Percentiles rank a stretch among this genome's conserved stretches.
These are phyloP conservation scores for Luvunga scandens DNA, from an alignment of 345 rosid genomes.

Conservation along the genomic window DNA sequence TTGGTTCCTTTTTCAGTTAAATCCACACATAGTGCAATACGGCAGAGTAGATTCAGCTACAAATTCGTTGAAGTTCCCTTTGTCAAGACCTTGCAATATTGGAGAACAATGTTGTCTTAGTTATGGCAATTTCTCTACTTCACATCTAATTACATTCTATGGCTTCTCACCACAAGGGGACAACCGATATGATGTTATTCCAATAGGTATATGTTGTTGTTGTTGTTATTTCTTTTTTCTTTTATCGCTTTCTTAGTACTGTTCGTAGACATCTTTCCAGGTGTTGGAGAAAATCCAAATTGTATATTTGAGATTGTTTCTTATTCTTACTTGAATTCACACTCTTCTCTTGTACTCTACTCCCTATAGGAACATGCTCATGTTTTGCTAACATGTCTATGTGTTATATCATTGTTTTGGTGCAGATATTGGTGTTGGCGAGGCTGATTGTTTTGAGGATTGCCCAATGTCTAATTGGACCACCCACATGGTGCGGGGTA, in stretches of 20 bases:
- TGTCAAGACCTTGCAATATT: constrained; percentile 62
- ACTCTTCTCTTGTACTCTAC: background rate
- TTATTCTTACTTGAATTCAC: background rate
- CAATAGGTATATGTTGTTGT: constrained; percentile 56
- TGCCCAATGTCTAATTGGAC: constrained; percentile 39
- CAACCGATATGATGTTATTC: constrained; percentile 78
- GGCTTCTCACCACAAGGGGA: constrained; percentile 82
- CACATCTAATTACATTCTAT: constrained; percentile 83
- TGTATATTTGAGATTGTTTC: background rate
- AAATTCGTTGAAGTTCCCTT: constrained; percentile 67
- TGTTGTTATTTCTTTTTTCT: background rate
- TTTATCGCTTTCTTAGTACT: constrained; percentile 7
- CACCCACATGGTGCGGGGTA: constrained; percentile 89
- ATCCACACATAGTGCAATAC: constrained; percentile 73
- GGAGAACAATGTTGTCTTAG: constrained; percentile 89
- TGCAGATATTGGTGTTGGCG: constrained; percentile 69
- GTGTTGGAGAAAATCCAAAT: background rate
- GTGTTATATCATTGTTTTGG: constrained; percentile 13
- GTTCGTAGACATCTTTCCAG: background rate
- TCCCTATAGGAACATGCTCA: background rate
- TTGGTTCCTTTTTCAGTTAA: constrained; percentile 41
- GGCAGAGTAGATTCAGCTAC: constrained; percentile 74
- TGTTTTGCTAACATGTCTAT: background rate
- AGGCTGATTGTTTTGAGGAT: constrained; percentile 33
- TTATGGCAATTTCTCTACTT: constrained; percentile 80